Evolutionary conservation across 495 filamentous ascomycete species (phyloP), one percentile per base, ranked within the genome.

Genomic region (Neurospora pannonica): DNA sequence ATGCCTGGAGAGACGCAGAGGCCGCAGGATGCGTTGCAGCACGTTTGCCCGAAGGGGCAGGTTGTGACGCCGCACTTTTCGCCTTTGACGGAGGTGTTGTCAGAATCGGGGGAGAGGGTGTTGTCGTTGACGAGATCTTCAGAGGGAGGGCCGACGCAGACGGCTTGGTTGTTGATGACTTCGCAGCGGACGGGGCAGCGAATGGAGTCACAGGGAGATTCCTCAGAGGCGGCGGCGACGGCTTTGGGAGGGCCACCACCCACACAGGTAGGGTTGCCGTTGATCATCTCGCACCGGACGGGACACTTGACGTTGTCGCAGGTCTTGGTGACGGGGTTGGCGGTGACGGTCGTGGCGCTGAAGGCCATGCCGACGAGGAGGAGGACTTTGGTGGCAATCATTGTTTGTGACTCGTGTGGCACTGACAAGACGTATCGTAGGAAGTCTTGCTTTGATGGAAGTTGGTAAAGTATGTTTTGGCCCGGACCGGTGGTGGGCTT

Each of bases 261-360:
- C 21, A 76, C 71, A 38, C 78, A 80, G 15, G 48, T 38, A 62
- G 78, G 72, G 69, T 48, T 71, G 11, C 73, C 74, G 19, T 72
- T 34, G 71, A 77, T 39, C 21, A 75, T 74, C 24, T 62, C 3
- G 73, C 78, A 80, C 0, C 36, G 60, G 36, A 39, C 38, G 15
- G 74, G 42, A 74, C 77, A 80, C 37, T 72, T 73, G 74, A 76
- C 74, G 1, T 70, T 60, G 13, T 71, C 70, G 71, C 78, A 80
- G 11, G 71, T 71, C 9, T 34, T 67, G 15, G 70, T 54, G 74
- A 74, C 46, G 28, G 71, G 36, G 38, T 62, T 31, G 40, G 40
- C 38, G 67, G 71, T 46, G 54, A 76, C 39, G 1, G 77, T 77
- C 46, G 71, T 80, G 73, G 71, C 76, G 40, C 38, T 15, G 62